Base-by-base conservation (phyloP, 192 early-diverging fungal genomes). In the Chytriomyces confervae region DNA sequence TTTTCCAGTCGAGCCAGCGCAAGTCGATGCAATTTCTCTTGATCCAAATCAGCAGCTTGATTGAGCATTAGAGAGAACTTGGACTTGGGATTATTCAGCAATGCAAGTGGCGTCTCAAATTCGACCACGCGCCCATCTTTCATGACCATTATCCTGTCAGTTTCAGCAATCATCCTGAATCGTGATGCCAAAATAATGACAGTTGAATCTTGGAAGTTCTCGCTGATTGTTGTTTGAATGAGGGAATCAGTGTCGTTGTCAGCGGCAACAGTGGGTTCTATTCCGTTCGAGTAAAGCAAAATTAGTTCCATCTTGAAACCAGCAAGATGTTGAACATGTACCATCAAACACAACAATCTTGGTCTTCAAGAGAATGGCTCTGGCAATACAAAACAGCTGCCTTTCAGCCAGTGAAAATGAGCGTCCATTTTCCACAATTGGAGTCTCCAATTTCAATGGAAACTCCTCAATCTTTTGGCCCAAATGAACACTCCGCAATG, bases 321-420 rank as follows among this genome's bases (percentile, higher is more conserved):
- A 20, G 50, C 75, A 48, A 36, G 20, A 75, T 76, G 9, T 13
- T 44, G 10, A 82, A 6, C 84, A 91, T 8, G 84, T 84, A 78
- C 90, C 88, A 75, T 90, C 89, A 75, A 90, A 77, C 11, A 90
- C 85, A 18, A 90, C 76, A 11, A 90, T 81, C 66, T 82, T 84
- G 43, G 85, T 77, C 48, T 85, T 84, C 57, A 80, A 69, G 11
- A 90, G 67, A 47, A 90, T 85, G 0, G 89, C 89, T 13, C 89
- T 69, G 4, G 88, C 88, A 80, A 90, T 82, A 62, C 86, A 88
- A 29, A 90, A 74, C 51, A 85, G 75, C 69, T 91, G 89, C 18
- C 86, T 69, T 50, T 89, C 84, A 10, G 86, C 89, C 53, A 86
- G 62, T 6, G 84, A 85, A 88, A 93, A 90, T 50, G 88, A 89